Base-by-base conservation (phyloP, 2,329 filamentous ascomycete species). In the Dactylellina leptospora region DNA sequence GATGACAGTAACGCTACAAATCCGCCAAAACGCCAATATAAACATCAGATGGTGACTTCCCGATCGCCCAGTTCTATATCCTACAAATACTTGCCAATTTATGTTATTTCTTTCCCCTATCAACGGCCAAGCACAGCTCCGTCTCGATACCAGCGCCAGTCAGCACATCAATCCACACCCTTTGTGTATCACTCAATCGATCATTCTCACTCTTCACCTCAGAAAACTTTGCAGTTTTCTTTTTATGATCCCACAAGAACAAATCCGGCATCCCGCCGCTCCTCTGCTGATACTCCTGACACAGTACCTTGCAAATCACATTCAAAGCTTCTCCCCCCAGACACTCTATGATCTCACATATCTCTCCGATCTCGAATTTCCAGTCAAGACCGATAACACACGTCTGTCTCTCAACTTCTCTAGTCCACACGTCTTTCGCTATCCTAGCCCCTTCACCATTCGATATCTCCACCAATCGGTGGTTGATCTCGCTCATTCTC, bases 141-240 rank as follows among this genome's bases (percentile, higher is more conserved):
- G 97, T 93, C 75, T 85, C 86, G 38, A 97, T 85, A 1, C 95
- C 93, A 0, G 93, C 92, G 0, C 89, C 88, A 5, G 88, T 89
- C 58, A 99, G 84, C 5, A 97, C 92, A 82, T 97, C 91, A 77
- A 97, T 96, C 95, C 95, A 99, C 75, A 99, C 84, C 76, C 95
- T 84, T 82, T 99, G 95, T 16, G 93, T 96, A 82, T 99, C 95
- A 80, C 93, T 97, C 77, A 99, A 82, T 38, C 92, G 87, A 83
- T 99, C 95, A 80, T 96, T 97, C 78, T 88, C 88, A 75, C 88
- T 91, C 82, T 93, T 92, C 64, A 92, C 90, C 74, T 77, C 74
- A 33, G 73, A 68, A 40, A 75, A 75, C 63, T 30, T 74, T 74
- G 42, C 73, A 76, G 25, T 79, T 47, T 76, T 79, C 68, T 77